Conservation (phyloP, 2,329 filamentous ascomycete genomes). For the Elsinoe australis region DNA sequence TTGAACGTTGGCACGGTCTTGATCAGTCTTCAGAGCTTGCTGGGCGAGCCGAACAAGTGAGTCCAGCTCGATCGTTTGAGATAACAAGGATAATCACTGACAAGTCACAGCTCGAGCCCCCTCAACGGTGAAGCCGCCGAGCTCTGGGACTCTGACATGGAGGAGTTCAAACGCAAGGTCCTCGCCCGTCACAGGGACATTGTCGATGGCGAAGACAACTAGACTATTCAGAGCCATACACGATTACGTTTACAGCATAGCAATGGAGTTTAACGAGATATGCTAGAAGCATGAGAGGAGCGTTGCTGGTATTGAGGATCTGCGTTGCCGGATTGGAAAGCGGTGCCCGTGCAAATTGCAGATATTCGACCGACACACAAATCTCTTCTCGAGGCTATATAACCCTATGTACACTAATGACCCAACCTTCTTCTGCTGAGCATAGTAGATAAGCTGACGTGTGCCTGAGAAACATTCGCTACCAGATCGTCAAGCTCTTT, state of each 20-base stretch:
- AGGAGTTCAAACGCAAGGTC: constrained; percentile 76
- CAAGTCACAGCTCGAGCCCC: constrained; percentile 64
- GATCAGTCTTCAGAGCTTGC: constrained; percentile 84
- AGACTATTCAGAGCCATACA: neutral
- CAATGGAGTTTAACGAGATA: constrained; percentile 18
- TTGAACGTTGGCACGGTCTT: constrained; percentile 95
- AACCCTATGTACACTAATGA: constrained; percentile 15
- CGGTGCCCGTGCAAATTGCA: too few species aligned
- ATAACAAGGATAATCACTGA: constrained; percentile 16
- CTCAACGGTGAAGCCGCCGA: constrained; percentile 94
- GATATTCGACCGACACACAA: too few species aligned
- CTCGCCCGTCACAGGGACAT: constrained; percentile 55
- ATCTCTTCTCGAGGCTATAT: constrained; percentile 7
- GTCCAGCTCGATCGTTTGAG: constrained; percentile 31
- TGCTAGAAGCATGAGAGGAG: neutral
- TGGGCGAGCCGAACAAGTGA: constrained; percentile 98
- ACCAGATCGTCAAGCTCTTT: too few species aligned
- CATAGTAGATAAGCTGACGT: too few species aligned
- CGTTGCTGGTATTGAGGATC: neutral
- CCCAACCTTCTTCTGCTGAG: neutral
- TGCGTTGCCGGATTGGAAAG: neutral
- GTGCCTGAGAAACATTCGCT: too few species aligned
- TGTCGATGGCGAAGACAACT: constrained; percentile 36
- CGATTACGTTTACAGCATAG: constrained; percentile 19
- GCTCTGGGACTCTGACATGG: constrained; percentile 82